A percentile compares a stretch with the other conserved stretches of the same genome.
Evolutionary conservation across 495 filamentous ascomycete genomes (phyloP).

Genomic region (Aspergillus biplanus): DNA sequence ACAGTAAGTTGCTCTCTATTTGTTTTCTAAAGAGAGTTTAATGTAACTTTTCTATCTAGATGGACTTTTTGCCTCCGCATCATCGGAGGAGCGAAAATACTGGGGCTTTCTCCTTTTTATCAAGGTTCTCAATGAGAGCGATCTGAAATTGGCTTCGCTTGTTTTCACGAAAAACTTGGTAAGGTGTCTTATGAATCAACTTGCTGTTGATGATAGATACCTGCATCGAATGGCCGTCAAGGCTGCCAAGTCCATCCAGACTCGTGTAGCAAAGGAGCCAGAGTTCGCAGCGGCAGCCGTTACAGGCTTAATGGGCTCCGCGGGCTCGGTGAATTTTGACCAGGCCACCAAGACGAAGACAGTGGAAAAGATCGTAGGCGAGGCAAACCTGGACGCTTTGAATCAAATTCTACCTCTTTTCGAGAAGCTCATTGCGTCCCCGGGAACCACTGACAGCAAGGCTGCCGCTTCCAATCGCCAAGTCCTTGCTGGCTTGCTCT

Average conservation of each 20-base stretch:
- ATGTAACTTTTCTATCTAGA: conserved; percentile 50
- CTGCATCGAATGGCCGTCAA: conserved; percentile 80
- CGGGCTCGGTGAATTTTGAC: conserved; percentile 81
- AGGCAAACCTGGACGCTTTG: conserved; percentile 56
- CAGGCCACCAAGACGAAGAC: conserved; percentile 87
- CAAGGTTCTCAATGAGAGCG: conserved; percentile 62
- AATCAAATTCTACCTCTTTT: conserved; percentile 46
- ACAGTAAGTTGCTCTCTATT: conserved; percentile 59
- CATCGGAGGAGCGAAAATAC: conserved; percentile 86
- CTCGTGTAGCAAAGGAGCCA: conserved; percentile 66
- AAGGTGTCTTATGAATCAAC: conserved; percentile 83
- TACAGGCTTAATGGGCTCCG: conserved; percentile 64
- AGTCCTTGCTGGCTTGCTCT: conserved; percentile 51
- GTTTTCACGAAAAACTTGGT: conserved; percentile 85
- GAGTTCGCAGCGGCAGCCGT: conserved; percentile 62
- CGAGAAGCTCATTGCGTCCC: conserved; percentile 42
- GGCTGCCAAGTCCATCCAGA: conserved; percentile 67
- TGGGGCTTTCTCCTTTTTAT: conserved; percentile 87
- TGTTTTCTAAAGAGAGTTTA: background rate
- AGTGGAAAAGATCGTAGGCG: conserved; percentile 70
- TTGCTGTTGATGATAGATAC: conserved; percentile 80
- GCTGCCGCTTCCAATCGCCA: conserved; percentile 49
- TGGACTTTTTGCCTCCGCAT: conserved; percentile 74
- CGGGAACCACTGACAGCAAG: conserved; percentile 48
- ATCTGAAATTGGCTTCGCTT: conserved; percentile 47